These are phyloP conservation scores for Citrus hindsii DNA, from an alignment of 345 rosid genomes.

Conservation along the genomic window DNA sequence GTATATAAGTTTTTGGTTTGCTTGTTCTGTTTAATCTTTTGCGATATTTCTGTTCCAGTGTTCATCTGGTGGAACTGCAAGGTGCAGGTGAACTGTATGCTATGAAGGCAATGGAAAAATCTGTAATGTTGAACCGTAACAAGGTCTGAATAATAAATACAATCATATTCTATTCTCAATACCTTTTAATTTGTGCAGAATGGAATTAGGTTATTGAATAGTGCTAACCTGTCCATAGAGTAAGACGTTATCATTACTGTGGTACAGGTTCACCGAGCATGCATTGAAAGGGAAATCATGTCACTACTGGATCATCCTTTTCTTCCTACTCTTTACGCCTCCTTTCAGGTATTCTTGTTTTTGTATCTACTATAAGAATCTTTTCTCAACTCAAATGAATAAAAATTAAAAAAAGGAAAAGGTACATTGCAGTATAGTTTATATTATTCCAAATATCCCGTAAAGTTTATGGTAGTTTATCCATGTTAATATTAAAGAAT, in stretches of 20 bases:
- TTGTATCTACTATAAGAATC: not conserved
- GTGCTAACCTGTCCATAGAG: not conserved
- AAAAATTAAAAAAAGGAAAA: not conserved
- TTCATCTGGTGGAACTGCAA: slow-evolving; percentile 88
- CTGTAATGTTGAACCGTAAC: slow-evolving; percentile 81
- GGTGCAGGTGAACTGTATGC: slow-evolving; percentile 76
- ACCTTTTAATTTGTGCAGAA: not conserved
- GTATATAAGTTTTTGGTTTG: not conserved
- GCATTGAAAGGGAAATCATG: slow-evolving; percentile 91
- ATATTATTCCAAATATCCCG: not conserved
- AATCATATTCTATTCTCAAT: not conserved
- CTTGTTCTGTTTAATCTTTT: not conserved
- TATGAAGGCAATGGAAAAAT: slow-evolving; percentile 98
- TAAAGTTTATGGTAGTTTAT: not conserved
- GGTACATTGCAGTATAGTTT: not conserved
- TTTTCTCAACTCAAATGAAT: not conserved
- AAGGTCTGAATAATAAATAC: slow-evolving; percentile 44
- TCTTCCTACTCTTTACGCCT: slow-evolving; percentile 82
- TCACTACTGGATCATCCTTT: slow-evolving; percentile 92
- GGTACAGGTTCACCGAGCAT: slow-evolving; percentile 86
- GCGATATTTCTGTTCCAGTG: slow-evolving; percentile 31
- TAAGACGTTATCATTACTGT: not conserved
- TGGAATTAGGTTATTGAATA: not conserved
- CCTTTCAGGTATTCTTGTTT: slow-evolving; percentile 71
- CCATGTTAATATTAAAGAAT: not conserved